phyloP scores from a whole-genome alignment of 805 yeast genomes.

The Lipomyces spencermartinsiae region DNA sequence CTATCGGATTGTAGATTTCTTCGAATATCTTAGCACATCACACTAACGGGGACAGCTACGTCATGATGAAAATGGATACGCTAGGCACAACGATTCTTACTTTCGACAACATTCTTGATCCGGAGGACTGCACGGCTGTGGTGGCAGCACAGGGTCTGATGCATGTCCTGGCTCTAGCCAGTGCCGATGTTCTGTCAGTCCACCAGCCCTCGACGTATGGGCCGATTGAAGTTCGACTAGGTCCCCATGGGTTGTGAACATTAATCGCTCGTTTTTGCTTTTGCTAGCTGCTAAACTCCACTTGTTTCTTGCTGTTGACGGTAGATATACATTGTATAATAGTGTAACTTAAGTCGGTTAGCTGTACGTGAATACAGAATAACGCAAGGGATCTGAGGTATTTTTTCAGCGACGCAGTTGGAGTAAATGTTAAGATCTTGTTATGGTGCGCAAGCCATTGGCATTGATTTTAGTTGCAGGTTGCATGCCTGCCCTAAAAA shows the following conservation, averaged over 20 bases:
- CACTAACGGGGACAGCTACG: conserved; percentile 15
- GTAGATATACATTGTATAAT: background rate
- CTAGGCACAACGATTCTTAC: background rate
- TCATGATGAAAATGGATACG: conserved; percentile 21
- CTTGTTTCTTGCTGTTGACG: background rate
- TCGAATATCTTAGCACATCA: background rate
- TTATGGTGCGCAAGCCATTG: no score
- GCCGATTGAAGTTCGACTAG: conserved; percentile 10
- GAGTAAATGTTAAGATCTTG: no score
- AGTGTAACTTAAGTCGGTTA: background rate
- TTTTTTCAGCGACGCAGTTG: no score
- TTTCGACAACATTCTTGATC: conserved; percentile 21
- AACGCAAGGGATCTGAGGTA: background rate
- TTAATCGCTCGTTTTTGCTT: background rate
- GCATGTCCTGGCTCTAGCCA: conserved; percentile 24
- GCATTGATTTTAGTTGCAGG: no score
- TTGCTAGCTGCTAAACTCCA: background rate
- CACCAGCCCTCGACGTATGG: conserved; percentile 11
- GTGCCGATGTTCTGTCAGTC: conserved; percentile 20
- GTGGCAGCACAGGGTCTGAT: conserved; percentile 31
- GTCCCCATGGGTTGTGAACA: background rate
- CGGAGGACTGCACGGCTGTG: conserved; percentile 6
- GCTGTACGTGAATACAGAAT: background rate
- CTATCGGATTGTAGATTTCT: background rate
- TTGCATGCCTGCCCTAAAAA: no score